These are phyloP conservation scores for Botrytis deweyae DNA, from an alignment of 2,329 filamentous ascomycete species.

Conservation along the genomic window DNA sequence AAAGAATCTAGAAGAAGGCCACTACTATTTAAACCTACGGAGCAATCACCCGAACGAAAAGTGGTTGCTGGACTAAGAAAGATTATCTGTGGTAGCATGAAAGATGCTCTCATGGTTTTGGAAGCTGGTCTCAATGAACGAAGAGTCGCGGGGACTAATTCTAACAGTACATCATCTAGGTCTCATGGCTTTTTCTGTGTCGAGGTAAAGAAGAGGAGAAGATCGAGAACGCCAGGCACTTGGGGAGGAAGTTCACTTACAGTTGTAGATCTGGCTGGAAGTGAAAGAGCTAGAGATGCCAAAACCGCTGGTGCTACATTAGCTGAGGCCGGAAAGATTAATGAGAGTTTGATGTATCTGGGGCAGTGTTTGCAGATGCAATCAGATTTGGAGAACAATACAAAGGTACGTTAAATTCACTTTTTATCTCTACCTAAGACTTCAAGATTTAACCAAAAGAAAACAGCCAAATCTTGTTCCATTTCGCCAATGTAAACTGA, in stretches of 20 bases:
- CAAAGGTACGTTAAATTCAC: conserved; percentile 58
- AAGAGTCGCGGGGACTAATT: conserved; percentile 84
- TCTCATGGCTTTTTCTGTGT: conserved; percentile 97
- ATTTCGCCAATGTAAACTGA: conserved; percentile 82
- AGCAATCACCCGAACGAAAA: conserved; percentile 85
- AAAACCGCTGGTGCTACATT: conserved; percentile 92
- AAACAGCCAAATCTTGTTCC: conserved; percentile 68
- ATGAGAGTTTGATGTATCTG: conserved; percentile 96
- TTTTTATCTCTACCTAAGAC: background rate
- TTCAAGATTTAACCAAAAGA: conserved; percentile 21
- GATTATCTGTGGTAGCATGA: conserved; percentile 77
- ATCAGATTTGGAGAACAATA: conserved; percentile 70
- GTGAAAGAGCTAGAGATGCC: conserved; percentile 86
- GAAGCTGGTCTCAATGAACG: conserved; percentile 87
- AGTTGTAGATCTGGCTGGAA: conserved; percentile 89
- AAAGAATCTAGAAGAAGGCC: conserved; percentile 75
- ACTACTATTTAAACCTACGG: conserved; percentile 88
- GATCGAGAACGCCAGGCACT: conserved; percentile 50
- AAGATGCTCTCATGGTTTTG: conserved; percentile 84
- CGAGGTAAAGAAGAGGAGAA: conserved; percentile 81
- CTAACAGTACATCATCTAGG: conserved; percentile 87
- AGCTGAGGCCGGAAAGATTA: conserved; percentile 96
- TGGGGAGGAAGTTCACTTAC: conserved; percentile 82
- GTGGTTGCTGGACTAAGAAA: conserved; percentile 90
- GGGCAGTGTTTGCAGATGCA: conserved; percentile 97